Evolutionary conservation across 2,329 filamentous ascomycete species (phyloP).

Genomic region (Plenodomus biglobosus): DNA sequence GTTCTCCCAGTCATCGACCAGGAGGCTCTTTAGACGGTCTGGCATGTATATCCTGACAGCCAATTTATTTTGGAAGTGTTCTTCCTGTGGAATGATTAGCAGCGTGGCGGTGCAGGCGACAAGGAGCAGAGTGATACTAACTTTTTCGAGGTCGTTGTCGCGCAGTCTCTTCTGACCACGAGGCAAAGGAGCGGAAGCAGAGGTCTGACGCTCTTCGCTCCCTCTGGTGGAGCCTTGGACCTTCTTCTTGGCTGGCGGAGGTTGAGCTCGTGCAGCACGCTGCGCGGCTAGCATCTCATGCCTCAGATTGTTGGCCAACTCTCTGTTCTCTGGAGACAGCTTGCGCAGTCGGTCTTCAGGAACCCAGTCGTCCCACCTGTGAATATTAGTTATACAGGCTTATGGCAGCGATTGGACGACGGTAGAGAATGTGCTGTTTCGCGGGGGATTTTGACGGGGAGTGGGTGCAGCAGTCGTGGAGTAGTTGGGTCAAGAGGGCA

Average conservation of each 20-base stretch:
- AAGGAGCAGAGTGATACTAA: slow-evolving; percentile 42
- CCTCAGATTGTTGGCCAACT: slow-evolving; percentile 74
- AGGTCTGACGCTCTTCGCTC: slow-evolving; percentile 74
- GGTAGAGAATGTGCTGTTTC: not conserved
- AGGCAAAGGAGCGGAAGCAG: slow-evolving; percentile 53
- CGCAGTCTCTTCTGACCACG: slow-evolving; percentile 73
- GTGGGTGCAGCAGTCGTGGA: slow-evolving; percentile 10
- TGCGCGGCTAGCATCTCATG: slow-evolving; percentile 66
- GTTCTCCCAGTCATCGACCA: slow-evolving; percentile 99
- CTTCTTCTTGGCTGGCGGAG: slow-evolving; percentile 57
- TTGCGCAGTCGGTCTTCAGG: slow-evolving; percentile 90
- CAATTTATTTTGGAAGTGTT: slow-evolving; percentile 78
- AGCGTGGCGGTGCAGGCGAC: not conserved
- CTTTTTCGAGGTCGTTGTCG: slow-evolving; percentile 81
- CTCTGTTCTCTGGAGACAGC: slow-evolving; percentile 91
- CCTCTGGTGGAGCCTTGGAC: slow-evolving; percentile 64
- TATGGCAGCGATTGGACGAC: not conserved
- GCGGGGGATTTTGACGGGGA: not conserved
- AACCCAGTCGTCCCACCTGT: slow-evolving; percentile 97
- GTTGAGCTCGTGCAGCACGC: slow-evolving; percentile 47
- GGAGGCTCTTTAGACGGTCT: slow-evolving; percentile 84
- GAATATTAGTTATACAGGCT: slow-evolving; percentile 15
- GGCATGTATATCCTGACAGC: slow-evolving; percentile 85
- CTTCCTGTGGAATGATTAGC: slow-evolving; percentile 65
- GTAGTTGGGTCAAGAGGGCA: not conserved